Base-by-base conservation (phyloP, 2,329 filamentous ascomycete genomes). In the Pestalotiopsis sp. region DNA sequence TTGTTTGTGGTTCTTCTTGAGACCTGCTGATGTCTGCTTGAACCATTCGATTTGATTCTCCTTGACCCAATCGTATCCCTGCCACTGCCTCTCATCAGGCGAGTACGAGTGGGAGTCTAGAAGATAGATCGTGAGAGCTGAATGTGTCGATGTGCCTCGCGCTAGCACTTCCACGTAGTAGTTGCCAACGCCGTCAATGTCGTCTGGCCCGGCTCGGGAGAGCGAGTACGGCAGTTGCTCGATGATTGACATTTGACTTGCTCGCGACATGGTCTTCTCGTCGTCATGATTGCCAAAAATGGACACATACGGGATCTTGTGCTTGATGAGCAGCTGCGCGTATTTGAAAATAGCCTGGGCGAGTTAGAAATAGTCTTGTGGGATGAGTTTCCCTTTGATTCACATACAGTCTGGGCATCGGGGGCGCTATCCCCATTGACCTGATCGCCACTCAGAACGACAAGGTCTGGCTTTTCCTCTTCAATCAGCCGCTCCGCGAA, bases 221-320 rank as follows among this genome's bases (percentile, higher is more conserved):
- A 99, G 86, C 1, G 94, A 98, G 80, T 93, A 98, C 0, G 96
- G 96, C 0, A 99, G 86, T 0, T 91, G 90, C 78, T 97, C 91
- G 74, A 97, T 90, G 14, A 99, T 85, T 3, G 90, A 85, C 95
- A 99, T 98, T 76, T 96, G 91, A 2, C 89, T 88, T 4, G 87
- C 84, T 68, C 96, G 92, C 17, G 91, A 89, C 72, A 98, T 87
- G 60, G 93, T 90, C 0, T 73, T 75, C 83, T 98, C 95, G 75
- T 98, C 95, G 77, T 99, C 96, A 80, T 99, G 96, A 79, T 99
- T 99, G 68, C 96, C 96, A 76, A 98, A 98, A 69, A 99, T 98
- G 70, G 92, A 91, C 17, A 94, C 93, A 76, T 97, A 98, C 0
- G 96, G 96, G 49, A 98, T 94, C 75, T 94, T 93, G 78, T 93